Conservation (phyloP, 2,329 filamentous ascomycete species). For the Alternaria postmessia region DNA sequence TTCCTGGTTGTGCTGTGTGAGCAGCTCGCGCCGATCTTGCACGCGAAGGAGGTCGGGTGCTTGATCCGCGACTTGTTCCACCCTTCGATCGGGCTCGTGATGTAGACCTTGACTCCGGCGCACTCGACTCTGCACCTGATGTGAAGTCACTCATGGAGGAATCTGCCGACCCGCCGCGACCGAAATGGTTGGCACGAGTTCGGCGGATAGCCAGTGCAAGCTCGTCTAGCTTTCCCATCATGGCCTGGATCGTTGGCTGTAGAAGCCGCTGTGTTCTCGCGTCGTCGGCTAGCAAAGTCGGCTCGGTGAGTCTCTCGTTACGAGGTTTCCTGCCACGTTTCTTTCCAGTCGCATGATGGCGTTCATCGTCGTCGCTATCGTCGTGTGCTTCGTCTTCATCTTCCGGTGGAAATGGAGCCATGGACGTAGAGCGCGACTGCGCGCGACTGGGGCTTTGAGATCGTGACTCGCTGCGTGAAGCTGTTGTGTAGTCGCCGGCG, state of each 20-base stretch:
- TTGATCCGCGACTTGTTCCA: conserved; percentile 15
- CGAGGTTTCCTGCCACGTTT: conserved; percentile 24
- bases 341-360: not conserved
- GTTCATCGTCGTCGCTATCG: conserved; percentile 6
- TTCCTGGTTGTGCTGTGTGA: conserved; percentile 3
- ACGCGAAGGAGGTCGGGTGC: conserved; percentile 22
- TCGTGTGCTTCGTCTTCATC: conserved; percentile 1
- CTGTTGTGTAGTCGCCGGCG: not conserved
- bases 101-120: conserved; percentile 18
- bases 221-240: conserved; percentile 73
- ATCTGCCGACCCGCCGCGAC: conserved; percentile 31
- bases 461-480: conserved; percentile 18
- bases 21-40: not conserved
- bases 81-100: conserved; percentile 27
- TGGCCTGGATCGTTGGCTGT: conserved; percentile 72
- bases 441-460: conserved; percentile 19
- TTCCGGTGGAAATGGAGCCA: conserved; percentile 17
- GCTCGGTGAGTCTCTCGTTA: conserved; percentile 35
- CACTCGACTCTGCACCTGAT: conserved; percentile 36
- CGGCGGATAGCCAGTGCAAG: conserved; percentile 76
- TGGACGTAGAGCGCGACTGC: conserved; percentile 5
- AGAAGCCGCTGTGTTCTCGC: conserved; percentile 71
- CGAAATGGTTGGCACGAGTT: conserved; percentile 63
- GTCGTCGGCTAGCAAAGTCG: conserved; percentile 74
- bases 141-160: conserved; percentile 41